phyloP scores from a whole-genome alignment of 1,284 basidiomycete genomes.

The Leccinum pachyderme region DNA sequence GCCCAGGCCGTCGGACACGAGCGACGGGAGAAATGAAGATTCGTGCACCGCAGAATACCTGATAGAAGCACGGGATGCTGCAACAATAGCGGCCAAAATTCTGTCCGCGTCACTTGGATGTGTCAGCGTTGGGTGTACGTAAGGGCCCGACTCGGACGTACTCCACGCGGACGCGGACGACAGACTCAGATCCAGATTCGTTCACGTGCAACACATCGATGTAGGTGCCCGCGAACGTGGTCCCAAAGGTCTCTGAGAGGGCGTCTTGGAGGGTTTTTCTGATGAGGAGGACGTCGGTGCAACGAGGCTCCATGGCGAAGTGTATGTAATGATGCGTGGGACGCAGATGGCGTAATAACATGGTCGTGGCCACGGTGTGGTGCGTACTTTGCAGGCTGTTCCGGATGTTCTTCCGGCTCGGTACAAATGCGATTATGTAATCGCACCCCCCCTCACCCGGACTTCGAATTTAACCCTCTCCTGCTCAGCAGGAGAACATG shows the following conservation, averaged over 20 bases:
- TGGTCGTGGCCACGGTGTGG: conserved; percentile 2
- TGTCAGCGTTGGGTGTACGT: not conserved
- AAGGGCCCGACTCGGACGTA: conserved; percentile 12
- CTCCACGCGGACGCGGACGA: conserved; percentile 37
- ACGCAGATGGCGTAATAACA: conserved; percentile 19
- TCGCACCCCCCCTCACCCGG: conserved; percentile 9
- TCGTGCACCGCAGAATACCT: conserved; percentile 37
- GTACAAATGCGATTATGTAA: conserved; percentile 21
- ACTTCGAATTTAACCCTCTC: conserved; percentile 6
- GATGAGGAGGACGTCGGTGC: conserved; percentile 38
- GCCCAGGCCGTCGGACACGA: conserved; percentile 21
- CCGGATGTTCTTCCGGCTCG: not conserved
- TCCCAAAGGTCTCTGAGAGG: conserved; percentile 42
- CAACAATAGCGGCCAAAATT: conserved; percentile 39
- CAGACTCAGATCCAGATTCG: conserved; percentile 28
- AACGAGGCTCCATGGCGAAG: conserved; percentile 32
- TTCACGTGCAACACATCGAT: conserved; percentile 42
- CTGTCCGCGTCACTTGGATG: conserved; percentile 37
- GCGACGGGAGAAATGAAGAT: conserved; percentile 43
- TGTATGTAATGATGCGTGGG: conserved; percentile 40
- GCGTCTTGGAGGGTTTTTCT: conserved; percentile 45
- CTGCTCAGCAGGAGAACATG: conserved; percentile 12
- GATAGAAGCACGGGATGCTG: conserved; percentile 29
- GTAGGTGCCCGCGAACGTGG: conserved; percentile 39
- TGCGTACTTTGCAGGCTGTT: not conserved